These are phyloP conservation scores for Millerozyma miso DNA, from an alignment of 805 yeast genomes.

Conservation along the genomic window DNA sequence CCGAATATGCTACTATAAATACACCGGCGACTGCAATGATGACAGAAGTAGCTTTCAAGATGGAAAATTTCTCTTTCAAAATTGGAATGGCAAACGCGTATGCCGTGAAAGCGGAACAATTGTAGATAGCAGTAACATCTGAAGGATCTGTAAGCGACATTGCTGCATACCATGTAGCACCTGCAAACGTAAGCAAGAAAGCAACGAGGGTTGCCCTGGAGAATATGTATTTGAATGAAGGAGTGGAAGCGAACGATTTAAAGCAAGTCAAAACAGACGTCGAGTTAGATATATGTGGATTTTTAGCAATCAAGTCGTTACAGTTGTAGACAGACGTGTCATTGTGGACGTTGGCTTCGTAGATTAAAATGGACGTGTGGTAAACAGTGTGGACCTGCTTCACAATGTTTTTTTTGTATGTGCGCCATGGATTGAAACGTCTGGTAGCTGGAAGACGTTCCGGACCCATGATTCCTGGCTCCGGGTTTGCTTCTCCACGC, in stretches of 20 bases:
- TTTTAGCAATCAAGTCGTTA: slow-evolving; percentile 30
- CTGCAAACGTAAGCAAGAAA: slow-evolving; percentile 65
- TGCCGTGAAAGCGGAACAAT: slow-evolving; percentile 86
- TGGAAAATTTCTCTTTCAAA: slow-evolving; percentile 59
- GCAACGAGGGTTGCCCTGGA: slow-evolving; percentile 43
- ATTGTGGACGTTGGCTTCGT: slow-evolving; percentile 35
- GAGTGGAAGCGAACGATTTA: slow-evolving; percentile 35
- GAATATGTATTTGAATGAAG: slow-evolving; percentile 47
- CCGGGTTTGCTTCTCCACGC: slow-evolving; percentile 5
- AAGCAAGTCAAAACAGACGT: slow-evolving; percentile 31
- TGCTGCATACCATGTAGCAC: slow-evolving; percentile 81
- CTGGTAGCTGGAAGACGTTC: slow-evolving; percentile 7
- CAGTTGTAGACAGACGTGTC: slow-evolving; percentile 31
- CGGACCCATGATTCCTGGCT: neutral
- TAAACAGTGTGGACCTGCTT: slow-evolving; percentile 42
- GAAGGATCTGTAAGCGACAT: slow-evolving; percentile 77
- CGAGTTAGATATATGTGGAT: slow-evolving; percentile 32
- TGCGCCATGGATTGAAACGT: slow-evolving; percentile 14
- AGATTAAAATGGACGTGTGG: slow-evolving; percentile 40
- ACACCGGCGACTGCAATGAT: slow-evolving; percentile 71
- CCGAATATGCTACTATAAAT: slow-evolving; percentile 70
- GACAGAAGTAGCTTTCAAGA: slow-evolving; percentile 65
- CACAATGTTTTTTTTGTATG: slow-evolving; percentile 34
- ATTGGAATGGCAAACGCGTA: slow-evolving; percentile 78
- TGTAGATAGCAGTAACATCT: slow-evolving; percentile 86